Conservation (phyloP, 2,329 filamentous ascomycete genomes). For the Tympanopsis confertula region DNA sequence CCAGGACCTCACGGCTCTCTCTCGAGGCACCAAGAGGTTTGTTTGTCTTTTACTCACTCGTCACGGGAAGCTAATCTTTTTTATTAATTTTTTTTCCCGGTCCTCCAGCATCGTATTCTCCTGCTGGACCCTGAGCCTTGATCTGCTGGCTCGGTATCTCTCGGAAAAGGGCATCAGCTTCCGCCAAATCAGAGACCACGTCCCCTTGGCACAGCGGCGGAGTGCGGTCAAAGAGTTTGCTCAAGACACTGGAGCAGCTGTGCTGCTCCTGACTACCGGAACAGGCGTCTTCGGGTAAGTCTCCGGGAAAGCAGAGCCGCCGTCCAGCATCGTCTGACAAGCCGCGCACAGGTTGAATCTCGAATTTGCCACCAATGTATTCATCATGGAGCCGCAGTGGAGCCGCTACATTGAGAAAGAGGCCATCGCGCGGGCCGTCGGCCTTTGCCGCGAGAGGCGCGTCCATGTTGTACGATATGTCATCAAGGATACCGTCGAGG, state of each 20-base stretch:
- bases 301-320: not conserved
- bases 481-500: constrained; percentile 26
- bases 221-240: constrained; percentile 24
- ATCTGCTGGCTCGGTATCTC: constrained; percentile 21
- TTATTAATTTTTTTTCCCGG: constrained; percentile 8
- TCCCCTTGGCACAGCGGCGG: constrained; percentile 20
- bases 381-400: constrained; percentile 41
- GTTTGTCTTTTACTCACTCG: constrained; percentile 1
- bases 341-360: constrained; percentile 28
- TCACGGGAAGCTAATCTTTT: constrained; percentile 2
- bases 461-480: constrained; percentile 34
- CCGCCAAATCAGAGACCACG: constrained; percentile 31
- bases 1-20: constrained; percentile 13
- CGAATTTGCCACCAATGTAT: constrained; percentile 31
- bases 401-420: constrained; percentile 40
- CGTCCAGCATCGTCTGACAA: constrained; percentile 2
- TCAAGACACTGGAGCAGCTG: constrained; percentile 8
- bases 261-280: constrained; percentile 40
- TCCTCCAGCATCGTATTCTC: constrained; percentile 29
- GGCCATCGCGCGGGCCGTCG: constrained; percentile 33
- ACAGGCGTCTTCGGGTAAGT: constrained; percentile 36
- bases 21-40: constrained; percentile 13
- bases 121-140: constrained; percentile 29
- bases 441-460: constrained; percentile 28
- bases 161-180: constrained; percentile 12